Evolutionary conservation across 306 rosid species (phyloP), one percentile per base, ranked within the genome.

Genomic region (Crotalaria pallida): DNA sequence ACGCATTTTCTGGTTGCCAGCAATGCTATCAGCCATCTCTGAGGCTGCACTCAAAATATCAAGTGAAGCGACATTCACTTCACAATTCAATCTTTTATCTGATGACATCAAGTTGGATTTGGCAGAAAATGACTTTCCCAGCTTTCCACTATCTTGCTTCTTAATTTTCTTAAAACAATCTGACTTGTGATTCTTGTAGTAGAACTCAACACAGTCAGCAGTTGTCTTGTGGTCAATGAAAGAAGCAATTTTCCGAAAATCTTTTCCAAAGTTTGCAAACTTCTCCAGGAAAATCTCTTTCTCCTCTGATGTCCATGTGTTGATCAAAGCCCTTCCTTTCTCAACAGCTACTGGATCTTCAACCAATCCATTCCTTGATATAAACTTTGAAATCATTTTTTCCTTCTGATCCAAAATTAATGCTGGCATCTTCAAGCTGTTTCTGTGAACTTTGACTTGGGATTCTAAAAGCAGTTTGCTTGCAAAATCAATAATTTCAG

Each of bases 141-240:
- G 86, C 87, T 90, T 90, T 29, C 79, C 74, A 58, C 51, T 48
- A 73, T 83, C 86, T 62, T 77, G 79, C 83, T 83, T 90, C 70
- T 80, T 89, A 44, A 78, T 81, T 76, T 88, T 91, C 80, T 75
- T 73, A 69, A 89, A 95, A 73, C 83, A 80, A 58, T 79, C 97
- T 38, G 96, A 89, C 62, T 95, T 95, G 63, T 91, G 99, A 49
- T 89, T 87, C 71, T 89, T 95, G 88, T 95, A 95, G 77, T 95
- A 95, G 74, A 87, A 95, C 71, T 95, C 91, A 9, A 95, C 87
- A 83, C 97, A 95, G 65, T 95, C 99, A 0, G 99, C 99, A 6
- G 87, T 91, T 69, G 99, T 91, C 85, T 89, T 95, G 85, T 89
- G 96, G 50, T 83, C 84, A 17, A 95, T 86, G 71, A 83, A 95